Evolutionary conservation across 352 stramenopile genomes (phyloP).

Genomic region (Globisporangium yorkense): DNA sequence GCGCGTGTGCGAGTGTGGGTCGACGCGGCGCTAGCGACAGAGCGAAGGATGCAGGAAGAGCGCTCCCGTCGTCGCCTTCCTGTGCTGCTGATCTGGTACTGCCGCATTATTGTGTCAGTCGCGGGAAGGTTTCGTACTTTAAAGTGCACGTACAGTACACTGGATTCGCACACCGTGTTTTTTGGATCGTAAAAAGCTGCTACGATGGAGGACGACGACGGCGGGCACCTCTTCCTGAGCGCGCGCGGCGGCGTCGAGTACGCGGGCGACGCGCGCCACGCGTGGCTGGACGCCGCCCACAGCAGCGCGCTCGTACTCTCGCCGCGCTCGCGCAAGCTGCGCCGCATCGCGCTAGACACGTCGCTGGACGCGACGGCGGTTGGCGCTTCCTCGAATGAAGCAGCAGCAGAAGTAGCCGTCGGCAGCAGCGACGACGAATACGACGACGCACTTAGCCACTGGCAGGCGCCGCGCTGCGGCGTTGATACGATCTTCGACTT

Average conservation of each 20-base stretch:
- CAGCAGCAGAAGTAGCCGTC: not conserved
- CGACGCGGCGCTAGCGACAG: no score
- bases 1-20: not conserved
- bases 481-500: constrained; percentile 44
- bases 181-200: no score
- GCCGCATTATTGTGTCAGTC: no score
- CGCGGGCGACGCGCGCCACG: constrained; percentile 18
- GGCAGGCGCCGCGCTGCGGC: constrained; percentile 5
- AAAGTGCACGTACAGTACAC: no score
- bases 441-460: not conserved
- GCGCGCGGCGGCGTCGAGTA: constrained; percentile 40
- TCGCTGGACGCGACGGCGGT: constrained; percentile 9
- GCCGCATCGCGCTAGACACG: constrained; percentile 37
- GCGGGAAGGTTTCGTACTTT: not conserved
- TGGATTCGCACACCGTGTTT: no score
- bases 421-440: constrained; percentile 9
- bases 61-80: not conserved
- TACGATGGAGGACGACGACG: constrained; percentile 22
- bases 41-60: no score
- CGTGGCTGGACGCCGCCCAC: constrained; percentile 59
- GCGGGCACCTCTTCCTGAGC: constrained; percentile 59
- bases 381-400: no score
- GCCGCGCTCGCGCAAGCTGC: constrained; percentile 21
- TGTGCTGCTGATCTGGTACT: no score
- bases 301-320: constrained; percentile 46